Base-by-base conservation (phyloP, 176 grass and related monocot species). In the Musa schizocarpa region DNA sequence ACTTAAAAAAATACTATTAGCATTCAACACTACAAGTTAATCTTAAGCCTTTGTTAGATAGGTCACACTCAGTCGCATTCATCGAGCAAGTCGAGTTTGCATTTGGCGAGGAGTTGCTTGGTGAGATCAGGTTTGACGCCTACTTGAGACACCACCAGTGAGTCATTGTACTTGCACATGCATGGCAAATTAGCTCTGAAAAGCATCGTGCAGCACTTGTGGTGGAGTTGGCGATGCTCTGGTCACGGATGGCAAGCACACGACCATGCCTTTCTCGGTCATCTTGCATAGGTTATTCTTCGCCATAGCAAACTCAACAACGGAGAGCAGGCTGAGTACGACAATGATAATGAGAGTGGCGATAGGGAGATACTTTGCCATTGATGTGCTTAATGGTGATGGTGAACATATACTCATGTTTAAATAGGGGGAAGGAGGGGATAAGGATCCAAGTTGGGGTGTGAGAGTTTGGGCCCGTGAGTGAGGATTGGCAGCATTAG, bases 91-190 rank as follows among this genome's bases (percentile, higher is more conserved):
- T 17, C 13, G 56, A 85, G 71, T 13, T 80, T 56, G 72, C 83
- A 85, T 11, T 22, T 59, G 1, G 0, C 52, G 1, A 53, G 83
- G 3, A 85, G 63, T 50, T 63, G 48, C 61, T 63, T 67, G 48
- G 83, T 77, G 19, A 59, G 71, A 1, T 76, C 3, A 1, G 22
- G 53, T 8, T 81, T 76, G 62, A 77, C 56, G 48, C 64, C 64
- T 17, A 81, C 14, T 65, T 80, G 53, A 4, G 27, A 27, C 22
- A 85, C 26, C 1, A 48, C 13, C 0, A 65, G 16, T 9, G 72
- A 76, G 83, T 85, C 69, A 73, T 54, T 85, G 17, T 76, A 71
- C 9, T 53, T 59, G 21, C 78, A 85, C 11, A 85, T 64, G 63
- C 83, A 85, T 2, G 53, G 54, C 5, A 85, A 48, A 50, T 85